These are phyloP conservation scores for Thymus quinquecostatus DNA, from an alignment of 257 asterid species.

Conservation along the genomic window DNA sequence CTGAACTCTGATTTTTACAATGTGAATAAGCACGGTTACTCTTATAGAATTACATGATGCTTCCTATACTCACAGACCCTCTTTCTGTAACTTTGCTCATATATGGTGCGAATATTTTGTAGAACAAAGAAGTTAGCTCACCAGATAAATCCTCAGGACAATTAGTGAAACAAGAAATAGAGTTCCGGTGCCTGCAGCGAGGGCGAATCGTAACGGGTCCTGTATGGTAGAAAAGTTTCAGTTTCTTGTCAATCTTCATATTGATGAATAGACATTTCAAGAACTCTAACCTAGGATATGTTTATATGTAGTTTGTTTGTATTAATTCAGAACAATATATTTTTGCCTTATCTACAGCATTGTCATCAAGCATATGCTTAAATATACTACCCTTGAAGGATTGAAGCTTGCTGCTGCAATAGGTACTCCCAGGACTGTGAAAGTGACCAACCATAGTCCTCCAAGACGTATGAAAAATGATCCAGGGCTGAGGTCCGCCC, in stretches of 20 bases:
- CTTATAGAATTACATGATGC: too few relatives aligned
- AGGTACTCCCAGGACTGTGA: constrained; percentile 82
- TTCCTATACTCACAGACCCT: neutral
- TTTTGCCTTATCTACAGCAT: neutral
- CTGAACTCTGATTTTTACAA: neutral
- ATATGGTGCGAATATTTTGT: neutral
- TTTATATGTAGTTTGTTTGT: constrained; percentile 1
- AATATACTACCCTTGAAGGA: constrained; percentile 60
- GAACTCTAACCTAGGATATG: neutral
- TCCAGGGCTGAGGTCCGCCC: constrained; percentile 77
- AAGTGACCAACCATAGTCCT: constrained; percentile 81
- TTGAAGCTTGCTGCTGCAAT: constrained; percentile 84
- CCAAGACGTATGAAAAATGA: constrained; percentile 82
- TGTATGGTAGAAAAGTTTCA: constrained; percentile 38
- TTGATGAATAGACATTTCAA: constrained; percentile 2
- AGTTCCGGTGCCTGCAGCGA: constrained; percentile 86
- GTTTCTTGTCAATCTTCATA: constrained; percentile 15
- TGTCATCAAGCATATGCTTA: too few relatives aligned
- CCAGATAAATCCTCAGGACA: constrained; percentile 90
- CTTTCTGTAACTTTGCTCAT: constrained; percentile 4
- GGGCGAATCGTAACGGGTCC: constrained; percentile 77
- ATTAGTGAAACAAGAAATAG: constrained; percentile 78
- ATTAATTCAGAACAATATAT: too few relatives aligned
- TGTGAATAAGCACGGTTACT: constrained; percentile 5
- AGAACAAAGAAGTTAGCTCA: constrained; percentile 29